phyloP scores from a whole-genome alignment of 1,284 basidiomycete genomes.

The Apiotrichum siamense region DNA sequence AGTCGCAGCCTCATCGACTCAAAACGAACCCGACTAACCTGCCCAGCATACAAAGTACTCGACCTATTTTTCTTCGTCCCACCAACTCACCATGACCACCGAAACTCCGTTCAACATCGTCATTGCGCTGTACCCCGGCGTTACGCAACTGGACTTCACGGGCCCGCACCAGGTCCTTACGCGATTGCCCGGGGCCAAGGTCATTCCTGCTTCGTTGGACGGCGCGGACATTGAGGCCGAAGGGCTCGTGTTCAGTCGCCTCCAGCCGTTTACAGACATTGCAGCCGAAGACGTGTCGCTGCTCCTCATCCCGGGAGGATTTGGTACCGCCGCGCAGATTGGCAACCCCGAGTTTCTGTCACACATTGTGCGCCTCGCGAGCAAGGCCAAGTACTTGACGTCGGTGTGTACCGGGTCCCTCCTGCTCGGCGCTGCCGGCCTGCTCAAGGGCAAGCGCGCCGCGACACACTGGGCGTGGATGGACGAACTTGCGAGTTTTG shows the following conservation, averaged over 20 bases:
- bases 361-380: not conserved
- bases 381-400: not conserved
- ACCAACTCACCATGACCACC: not conserved
- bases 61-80: not conserved
- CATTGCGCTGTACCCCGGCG: not conserved
- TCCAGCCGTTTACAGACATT: not conserved
- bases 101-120: constrained; percentile 5
- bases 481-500: not conserved
- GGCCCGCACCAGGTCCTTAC: constrained; percentile 8
- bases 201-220: not conserved
- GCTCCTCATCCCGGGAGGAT: constrained; percentile 7
- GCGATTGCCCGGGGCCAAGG: not conserved
- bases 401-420: constrained; percentile 14
- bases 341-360: not conserved
- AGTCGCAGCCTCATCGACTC: too few relatives aligned
- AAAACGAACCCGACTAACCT: too few relatives aligned
- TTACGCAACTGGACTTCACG: constrained; percentile 8
- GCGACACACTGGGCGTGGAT: constrained; percentile 8
- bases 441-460: constrained; percentile 3
- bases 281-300: not conserved
- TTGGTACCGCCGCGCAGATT: not conserved
- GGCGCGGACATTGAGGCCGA: constrained; percentile 1
- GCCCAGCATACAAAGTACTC: too few relatives aligned
- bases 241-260: not conserved
- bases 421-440: constrained; percentile 7